Evolutionary conservation across 139 green algal species (phyloP), one percentile per base, ranked within the genome.

Genomic region (Micractinium sp.): DNA sequence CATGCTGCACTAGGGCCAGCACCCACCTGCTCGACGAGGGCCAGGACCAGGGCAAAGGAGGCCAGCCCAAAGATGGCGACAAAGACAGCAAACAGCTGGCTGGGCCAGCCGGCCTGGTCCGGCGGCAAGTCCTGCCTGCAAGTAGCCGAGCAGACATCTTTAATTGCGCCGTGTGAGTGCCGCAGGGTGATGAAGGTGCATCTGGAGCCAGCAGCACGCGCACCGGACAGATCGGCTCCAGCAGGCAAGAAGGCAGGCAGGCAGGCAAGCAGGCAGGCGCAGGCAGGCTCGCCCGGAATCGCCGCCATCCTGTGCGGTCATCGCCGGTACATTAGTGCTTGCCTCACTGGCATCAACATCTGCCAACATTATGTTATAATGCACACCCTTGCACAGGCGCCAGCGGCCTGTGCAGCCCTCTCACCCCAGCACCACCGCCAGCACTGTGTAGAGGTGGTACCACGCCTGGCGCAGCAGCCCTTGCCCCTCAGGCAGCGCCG

Each of bases 11-110:
- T 9, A 56, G 47, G 47, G 47, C 47, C 47, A 56, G 47, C 47
- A 56, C 63, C 12, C 67, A 66, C 81, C 88, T 94, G 92, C 86
- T 96, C 93, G 2, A 95, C 93, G 20, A 97, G 90, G 0, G 95
- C 94, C 82, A 97, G 89, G 73, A 96, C 91, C 38, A 97, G 87
- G 0, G 95, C 95, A 90, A 97, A 96, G 3, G 74, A 85, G 0
- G 88, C 92, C 36, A 97, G 85, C 0, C 95, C 95, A 7, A 93
- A 38, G 2, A 90, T 53, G 7, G 92, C 93, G 9, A 88, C 89
- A 0, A 84, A 18, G 20, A 95, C 41, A 1, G 82, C 82, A 89
- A 96, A 95, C 31, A 90, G 36, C 87, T 94, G 93, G 47, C 41
- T 74, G 31, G 85, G 71, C 29, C 22, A 60, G 85, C 41, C 71